Evolutionary conservation across 176 grass and related monocot species (phyloP).

Genomic region (Echinochloa phyllopogon): DNA sequence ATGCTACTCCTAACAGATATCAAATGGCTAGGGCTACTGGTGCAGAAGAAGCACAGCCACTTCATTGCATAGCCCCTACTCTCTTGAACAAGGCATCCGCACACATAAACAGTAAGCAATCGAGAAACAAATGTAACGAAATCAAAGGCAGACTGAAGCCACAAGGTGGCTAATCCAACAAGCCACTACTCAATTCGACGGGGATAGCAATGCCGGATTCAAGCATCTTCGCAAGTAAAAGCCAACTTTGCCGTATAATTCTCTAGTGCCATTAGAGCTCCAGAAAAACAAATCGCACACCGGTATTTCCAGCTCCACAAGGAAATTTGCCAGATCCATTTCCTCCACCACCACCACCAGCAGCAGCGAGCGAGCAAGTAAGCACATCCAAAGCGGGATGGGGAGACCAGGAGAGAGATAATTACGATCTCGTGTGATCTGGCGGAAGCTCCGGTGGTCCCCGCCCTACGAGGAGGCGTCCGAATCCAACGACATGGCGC

Average conservation of each 20-base stretch:
- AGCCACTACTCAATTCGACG: conserved; percentile 9
- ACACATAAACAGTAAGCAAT: background rate
- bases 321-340: conserved; percentile 47
- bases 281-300: background rate
- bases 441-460: conserved; percentile 71
- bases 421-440: conserved; percentile 86
- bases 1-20: background rate
- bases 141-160: conserved; percentile 7
- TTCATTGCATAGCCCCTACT: background rate
- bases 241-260: background rate
- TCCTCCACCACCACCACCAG: background rate
- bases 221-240: conserved; percentile 25
- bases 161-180: background rate
- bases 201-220: conserved; percentile 41
- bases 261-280: conserved; percentile 8
- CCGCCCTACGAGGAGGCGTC: conserved; percentile 72
- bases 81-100: conserved; percentile 5
- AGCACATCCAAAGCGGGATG: conserved; percentile 34
- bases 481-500: conserved; percentile 84
- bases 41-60: conserved; percentile 17
- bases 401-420: conserved; percentile 1
- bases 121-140: conserved; percentile 16
- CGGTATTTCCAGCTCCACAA: background rate
- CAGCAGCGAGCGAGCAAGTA: conserved; percentile 32
- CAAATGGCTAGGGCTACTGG: conserved; percentile 22